phyloP scores from a whole-genome alignment of 257 asterid genomes.

The Salvia hispanica region DNA sequence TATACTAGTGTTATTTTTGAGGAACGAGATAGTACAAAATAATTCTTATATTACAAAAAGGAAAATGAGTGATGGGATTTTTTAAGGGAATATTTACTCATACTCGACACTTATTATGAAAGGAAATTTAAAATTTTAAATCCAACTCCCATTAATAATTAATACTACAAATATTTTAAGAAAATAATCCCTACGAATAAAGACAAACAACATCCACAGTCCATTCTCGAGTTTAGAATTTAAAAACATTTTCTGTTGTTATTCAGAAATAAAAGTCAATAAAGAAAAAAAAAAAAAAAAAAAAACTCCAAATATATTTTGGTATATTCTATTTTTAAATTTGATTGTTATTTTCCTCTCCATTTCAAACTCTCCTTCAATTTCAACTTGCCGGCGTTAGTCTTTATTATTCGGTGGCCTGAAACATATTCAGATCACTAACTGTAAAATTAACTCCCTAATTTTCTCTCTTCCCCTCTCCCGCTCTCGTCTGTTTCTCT shows the following conservation, averaged over 20 bases:
- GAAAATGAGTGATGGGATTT: no score
- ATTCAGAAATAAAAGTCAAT: conserved; percentile 20
- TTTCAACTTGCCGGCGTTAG: conserved; percentile 45
- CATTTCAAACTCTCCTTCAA: conserved; percentile 34
- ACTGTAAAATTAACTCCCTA: conserved; percentile 22
- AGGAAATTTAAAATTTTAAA: no score
- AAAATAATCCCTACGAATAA: not conserved
- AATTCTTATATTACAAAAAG: no score
- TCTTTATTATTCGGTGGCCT: not conserved
- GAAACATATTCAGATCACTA: conserved; percentile 34
- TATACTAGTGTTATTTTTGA: no score
- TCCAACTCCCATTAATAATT: not conserved
- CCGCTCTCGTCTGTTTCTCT: not conserved
- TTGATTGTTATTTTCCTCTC: conserved; percentile 14
- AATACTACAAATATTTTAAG: not conserved
- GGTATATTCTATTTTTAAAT: conserved; percentile 16
- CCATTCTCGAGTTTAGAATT: conserved; percentile 19
- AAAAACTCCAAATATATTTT: not conserved
- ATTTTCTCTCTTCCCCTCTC: not conserved
- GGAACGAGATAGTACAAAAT: no score
- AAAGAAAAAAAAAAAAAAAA: not conserved
- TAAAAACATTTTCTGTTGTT: conserved; percentile 33
- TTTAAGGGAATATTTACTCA: no score
- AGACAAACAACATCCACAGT: conserved; percentile 22
- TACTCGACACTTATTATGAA: no score